Base-by-base conservation (phyloP, 1,284 basidiomycete species). In the Mycosarcoma maydis region DNA sequence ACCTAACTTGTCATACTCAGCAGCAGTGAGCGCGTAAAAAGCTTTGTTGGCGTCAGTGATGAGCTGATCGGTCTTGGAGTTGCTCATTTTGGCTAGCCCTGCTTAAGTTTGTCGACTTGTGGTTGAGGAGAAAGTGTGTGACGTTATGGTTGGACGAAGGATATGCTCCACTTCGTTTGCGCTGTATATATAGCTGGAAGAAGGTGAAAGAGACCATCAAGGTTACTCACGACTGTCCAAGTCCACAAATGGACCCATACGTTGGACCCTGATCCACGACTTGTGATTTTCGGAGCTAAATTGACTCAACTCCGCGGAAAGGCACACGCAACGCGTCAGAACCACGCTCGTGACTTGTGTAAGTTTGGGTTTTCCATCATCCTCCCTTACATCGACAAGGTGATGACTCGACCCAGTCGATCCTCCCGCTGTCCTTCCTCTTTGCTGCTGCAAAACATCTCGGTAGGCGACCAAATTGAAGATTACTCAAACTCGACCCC, bases 11-110 rank as follows among this genome's bases (percentile, higher is more conserved):
- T 70, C 67, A 30, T 70, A 70, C 37, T 70, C 60, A 41, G 60
- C 60, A 4, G 67, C 67, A 11, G 67, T 70, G 30, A 56, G 47
- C 4, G 56, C 60, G 46, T 70, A 64, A 39, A 70, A 70, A n/a
- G 55, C 56, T 44, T 57, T 59, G 56, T 70, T 70, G 48, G 54
- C 60, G 23, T 56, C 41, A 13, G 56, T 64, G 34, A 65, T 42
- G 6, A 70, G 52, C 27, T 64, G 43, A 16, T 32, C n/a, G 45
- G 34, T 45, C 4, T 49, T 33, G 3, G 14, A 27, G 23, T 48
- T 48, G 3, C 48, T 17, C 62, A 66, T 64, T 27, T 26, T 40
- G 6, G 24, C 14, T 6, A 20, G 16, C 13, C 11, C n/a, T n/a
- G 32, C 32, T 34, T n/a, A 16, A 30, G 29, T n/a, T n/a, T n/a